Evolutionary conservation across 2,329 filamentous ascomycete genomes (phyloP).

Genomic region (Aspergillus spinulosporus): DNA sequence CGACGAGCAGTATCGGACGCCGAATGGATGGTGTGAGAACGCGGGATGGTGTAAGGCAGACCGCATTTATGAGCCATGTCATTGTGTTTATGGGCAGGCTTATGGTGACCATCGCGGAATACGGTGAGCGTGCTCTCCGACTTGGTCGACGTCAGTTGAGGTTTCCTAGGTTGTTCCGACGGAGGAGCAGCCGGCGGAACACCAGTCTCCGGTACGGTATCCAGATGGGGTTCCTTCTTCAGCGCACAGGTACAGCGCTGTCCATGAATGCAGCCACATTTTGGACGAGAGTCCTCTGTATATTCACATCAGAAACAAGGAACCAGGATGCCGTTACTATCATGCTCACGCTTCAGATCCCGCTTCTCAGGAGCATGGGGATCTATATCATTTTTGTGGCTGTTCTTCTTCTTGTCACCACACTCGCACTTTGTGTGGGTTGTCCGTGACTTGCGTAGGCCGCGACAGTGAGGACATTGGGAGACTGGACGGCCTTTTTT

Average conservation of each 20-base stretch:
- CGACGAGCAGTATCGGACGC: slow-evolving; percentile 49
- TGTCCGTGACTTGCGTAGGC: slow-evolving; percentile 91
- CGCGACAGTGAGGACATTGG: slow-evolving; percentile 95
- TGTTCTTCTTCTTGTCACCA: slow-evolving; percentile 79
- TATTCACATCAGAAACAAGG: slow-evolving; percentile 36
- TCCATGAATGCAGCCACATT: slow-evolving; percentile 57
- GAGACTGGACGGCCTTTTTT: slow-evolving; percentile 97
- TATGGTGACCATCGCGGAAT: slow-evolving; percentile 65
- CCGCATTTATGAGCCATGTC: slow-evolving; percentile 64
- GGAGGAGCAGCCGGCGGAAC: slow-evolving; percentile 41
- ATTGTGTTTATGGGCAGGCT: slow-evolving; percentile 65
- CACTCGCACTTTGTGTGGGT: slow-evolving; percentile 97
- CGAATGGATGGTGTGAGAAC: slow-evolving; percentile 53
- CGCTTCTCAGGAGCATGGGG: slow-evolving; percentile 36
- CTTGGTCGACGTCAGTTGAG: slow-evolving; percentile 57
- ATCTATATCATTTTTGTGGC: slow-evolving; percentile 41
- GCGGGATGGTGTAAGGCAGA: slow-evolving; percentile 62
- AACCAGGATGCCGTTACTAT: slow-evolving; percentile 29
- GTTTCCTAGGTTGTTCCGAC: slow-evolving; percentile 53
- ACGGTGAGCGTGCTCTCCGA: slow-evolving; percentile 62
- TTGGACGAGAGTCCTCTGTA: slow-evolving; percentile 38
- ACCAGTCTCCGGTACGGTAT: slow-evolving; percentile 51
- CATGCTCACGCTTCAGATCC: slow-evolving; percentile 42
- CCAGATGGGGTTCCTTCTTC: slow-evolving; percentile 58
- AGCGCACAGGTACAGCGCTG: slow-evolving; percentile 61